These are phyloP conservation scores for Auxenochlorella pyrenoidosa DNA, from an alignment of 139 green algal genomes.

Conservation along the genomic window DNA sequence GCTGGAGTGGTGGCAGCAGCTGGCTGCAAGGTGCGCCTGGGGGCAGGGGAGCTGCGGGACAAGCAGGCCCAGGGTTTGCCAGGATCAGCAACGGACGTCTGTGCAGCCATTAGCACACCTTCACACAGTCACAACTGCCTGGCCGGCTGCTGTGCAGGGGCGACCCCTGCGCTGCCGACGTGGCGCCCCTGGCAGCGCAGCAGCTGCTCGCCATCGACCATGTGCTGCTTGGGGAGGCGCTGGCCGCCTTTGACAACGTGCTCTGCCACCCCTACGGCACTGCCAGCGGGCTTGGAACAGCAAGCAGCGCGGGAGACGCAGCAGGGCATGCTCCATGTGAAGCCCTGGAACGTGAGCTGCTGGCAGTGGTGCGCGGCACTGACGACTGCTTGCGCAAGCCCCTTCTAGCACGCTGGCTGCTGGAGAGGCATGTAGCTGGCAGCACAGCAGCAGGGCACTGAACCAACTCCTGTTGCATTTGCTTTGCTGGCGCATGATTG, in stretches of 20 bases:
- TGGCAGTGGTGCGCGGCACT: background rate
- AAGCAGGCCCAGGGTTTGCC: background rate
- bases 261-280: background rate
- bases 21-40: constrained; percentile 8
- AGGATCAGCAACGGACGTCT: background rate
- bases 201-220: constrained; percentile 24
- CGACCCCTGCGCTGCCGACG: background rate
- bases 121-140: background rate
- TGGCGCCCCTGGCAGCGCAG: constrained; percentile 29
- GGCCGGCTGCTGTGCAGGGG: background rate
- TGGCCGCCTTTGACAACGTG: background rate
- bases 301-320: background rate
- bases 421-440: background rate
- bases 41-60: background rate
- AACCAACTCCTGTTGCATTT: background rate
- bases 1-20: constrained; percentile 12
- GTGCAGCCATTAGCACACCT: background rate
- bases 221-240: background rate
- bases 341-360: background rate
- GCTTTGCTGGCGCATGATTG: too few species aligned
- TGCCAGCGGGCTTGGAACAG: too few species aligned
- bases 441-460: background rate
- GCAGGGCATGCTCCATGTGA: background rate
- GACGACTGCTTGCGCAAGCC: constrained; percentile 43
- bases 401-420: constrained; percentile 24